Evolutionary conservation across 345 rosid genomes (phyloP).

Genomic region (Boechera retrofracta): DNA sequence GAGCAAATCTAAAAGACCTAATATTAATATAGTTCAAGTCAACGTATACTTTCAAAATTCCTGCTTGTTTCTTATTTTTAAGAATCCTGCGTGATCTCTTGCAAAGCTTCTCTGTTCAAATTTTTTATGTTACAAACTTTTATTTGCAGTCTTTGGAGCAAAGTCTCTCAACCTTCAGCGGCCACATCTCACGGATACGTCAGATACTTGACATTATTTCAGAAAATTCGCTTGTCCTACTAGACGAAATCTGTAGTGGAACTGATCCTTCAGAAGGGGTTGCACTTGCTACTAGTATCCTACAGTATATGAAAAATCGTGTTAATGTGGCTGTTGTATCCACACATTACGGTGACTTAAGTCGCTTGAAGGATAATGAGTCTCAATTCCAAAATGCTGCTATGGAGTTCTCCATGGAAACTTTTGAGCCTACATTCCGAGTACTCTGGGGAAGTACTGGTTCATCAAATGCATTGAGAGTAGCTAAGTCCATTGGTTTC

Average conservation of each 20-base stretch:
- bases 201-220: slow-evolving; percentile 73
- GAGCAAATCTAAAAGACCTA: not conserved
- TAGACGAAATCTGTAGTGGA: slow-evolving; percentile 95
- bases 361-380: slow-evolving; percentile 77
- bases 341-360: slow-evolving; percentile 90
- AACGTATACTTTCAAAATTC: not conserved
- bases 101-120: slow-evolving; percentile 2
- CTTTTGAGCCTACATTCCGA: slow-evolving; percentile 77
- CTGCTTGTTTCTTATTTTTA: not conserved
- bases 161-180: slow-evolving; percentile 91
- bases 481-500: slow-evolving; percentile 85
- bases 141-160: slow-evolving; percentile 85
- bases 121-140: slow-evolving; percentile 5
- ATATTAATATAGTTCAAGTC: not conserved
- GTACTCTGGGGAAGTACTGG: slow-evolving; percentile 90
- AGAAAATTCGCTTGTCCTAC: slow-evolving; percentile 78
- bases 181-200: slow-evolving; percentile 76
- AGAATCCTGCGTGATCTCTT: not conserved
- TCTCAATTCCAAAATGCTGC: slow-evolving; percentile 83
- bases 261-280: slow-evolving; percentile 98
- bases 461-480: slow-evolving; percentile 80
- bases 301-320: slow-evolving; percentile 63
- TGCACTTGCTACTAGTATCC: slow-evolving; percentile 81
- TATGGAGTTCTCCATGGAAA: slow-evolving; percentile 88
- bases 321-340: slow-evolving; percentile 79